phyloP scores from a whole-genome alignment of 2,329 filamentous ascomycete genomes.

The Penicillium sp. region DNA sequence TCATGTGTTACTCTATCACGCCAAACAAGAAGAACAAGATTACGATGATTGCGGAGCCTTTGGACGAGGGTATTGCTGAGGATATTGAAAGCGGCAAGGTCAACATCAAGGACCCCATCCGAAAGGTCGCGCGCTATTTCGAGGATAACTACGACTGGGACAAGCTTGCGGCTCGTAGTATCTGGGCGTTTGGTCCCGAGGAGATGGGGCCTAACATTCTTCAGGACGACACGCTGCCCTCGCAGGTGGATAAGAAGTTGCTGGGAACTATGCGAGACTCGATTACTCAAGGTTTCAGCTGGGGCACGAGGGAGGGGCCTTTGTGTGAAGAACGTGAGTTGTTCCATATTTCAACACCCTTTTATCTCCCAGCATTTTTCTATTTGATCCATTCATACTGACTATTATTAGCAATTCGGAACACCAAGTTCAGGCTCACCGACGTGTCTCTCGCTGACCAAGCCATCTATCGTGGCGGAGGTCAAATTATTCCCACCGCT shows the following conservation, averaged over 20 bases:
- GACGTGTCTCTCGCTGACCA: conserved; percentile 86
- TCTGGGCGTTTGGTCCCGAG: conserved; percentile 98
- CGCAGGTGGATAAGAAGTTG: conserved; percentile 91
- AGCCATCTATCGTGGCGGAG: conserved; percentile 92
- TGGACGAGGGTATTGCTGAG: conserved; percentile 91
- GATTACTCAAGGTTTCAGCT: conserved; percentile 94
- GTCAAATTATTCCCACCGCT: conserved; percentile 95
- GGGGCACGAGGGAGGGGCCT: conserved; percentile 93
- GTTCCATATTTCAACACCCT: conserved; percentile 13
- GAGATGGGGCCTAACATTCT: conserved; percentile 94
- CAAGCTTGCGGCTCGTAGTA: conserved; percentile 88
- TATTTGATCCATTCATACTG: conserved; percentile 30
- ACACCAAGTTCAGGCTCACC: conserved; percentile 96
- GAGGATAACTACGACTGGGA: conserved; percentile 98
- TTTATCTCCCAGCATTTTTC: conserved; percentile 2
- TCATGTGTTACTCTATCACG: conserved; percentile 96
- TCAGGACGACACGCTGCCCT: conserved; percentile 93
- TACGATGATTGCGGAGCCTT: conserved; percentile 95
- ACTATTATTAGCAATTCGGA: conserved; percentile 76
- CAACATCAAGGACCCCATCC: conserved; percentile 88
- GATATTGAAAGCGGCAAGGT: conserved; percentile 93
- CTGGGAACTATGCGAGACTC: conserved; percentile 87
- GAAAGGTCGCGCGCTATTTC: conserved; percentile 95
- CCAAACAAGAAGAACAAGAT: conserved; percentile 99
- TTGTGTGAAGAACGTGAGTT: conserved; percentile 92